A percentile compares a stretch with the other conserved stretches of the same genome.
These are phyloP conservation scores for Phytophthora sansomeana DNA, from an alignment of 352 stramenopile species.

Conservation along the genomic window DNA sequence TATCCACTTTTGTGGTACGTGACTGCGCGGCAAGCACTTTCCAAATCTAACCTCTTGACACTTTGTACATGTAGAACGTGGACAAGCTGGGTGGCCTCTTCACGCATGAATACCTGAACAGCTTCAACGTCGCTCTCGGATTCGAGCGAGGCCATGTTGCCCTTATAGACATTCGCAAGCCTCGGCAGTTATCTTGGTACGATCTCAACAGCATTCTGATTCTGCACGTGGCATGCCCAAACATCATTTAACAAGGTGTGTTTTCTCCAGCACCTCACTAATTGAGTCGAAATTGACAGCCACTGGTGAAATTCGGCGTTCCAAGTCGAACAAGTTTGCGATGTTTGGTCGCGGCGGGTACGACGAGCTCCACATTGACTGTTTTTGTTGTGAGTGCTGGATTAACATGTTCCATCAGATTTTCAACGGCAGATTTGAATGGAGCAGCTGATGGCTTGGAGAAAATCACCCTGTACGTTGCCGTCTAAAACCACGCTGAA, in stretches of 20 bases:
- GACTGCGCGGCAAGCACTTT: neutral
- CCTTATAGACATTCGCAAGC: slow-evolving; percentile 75
- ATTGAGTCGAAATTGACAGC: slow-evolving; percentile 55
- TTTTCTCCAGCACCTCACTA: slow-evolving; percentile 50
- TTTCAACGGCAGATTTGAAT: slow-evolving; percentile 46
- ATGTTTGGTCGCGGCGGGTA: slow-evolving; percentile 78
- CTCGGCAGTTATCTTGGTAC: slow-evolving; percentile 55
- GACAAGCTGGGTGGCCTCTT: slow-evolving; percentile 66
- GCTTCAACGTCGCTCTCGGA: slow-evolving; percentile 62
- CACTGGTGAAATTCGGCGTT: slow-evolving; percentile 69
- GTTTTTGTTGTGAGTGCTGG: neutral
- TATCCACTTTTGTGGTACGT: slow-evolving; percentile 45
- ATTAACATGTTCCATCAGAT: slow-evolving; percentile 30
- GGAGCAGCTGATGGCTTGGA: slow-evolving; percentile 32
- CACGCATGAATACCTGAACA: slow-evolving; percentile 73
- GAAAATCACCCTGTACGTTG: slow-evolving; percentile 46
- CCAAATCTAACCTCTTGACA: neutral
- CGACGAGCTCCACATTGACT: slow-evolving; percentile 6
- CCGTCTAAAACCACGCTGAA: neutral
- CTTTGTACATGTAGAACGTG: slow-evolving; percentile 48
- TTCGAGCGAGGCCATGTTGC: slow-evolving; percentile 72
- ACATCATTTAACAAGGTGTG: neutral
- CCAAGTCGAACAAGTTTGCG: slow-evolving; percentile 49
- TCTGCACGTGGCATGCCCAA: neutral
- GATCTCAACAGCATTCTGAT: neutral